Evolutionary conservation across 2,329 filamentous ascomycete genomes (phyloP), one percentile per base, ranked within the genome.

Genomic region (Phialophora macrospora): DNA sequence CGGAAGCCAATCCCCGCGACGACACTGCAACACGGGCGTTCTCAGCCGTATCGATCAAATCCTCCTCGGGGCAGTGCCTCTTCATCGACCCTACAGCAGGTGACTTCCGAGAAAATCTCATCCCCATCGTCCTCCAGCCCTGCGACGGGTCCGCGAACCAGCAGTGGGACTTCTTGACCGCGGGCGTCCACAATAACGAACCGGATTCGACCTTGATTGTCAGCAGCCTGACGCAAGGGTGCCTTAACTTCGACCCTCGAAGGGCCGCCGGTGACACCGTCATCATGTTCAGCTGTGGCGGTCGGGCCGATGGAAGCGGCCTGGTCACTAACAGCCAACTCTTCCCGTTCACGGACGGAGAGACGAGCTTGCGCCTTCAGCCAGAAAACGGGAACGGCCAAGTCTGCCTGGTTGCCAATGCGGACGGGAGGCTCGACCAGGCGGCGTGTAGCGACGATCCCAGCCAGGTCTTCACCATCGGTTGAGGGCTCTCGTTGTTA

Each of bases 221-320:
- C 20, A 67, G 64, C 52, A 60, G 26, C 44, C 55, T 67, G 55
- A 67, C 64, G 4, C 61, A 67, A 44, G 64, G 64, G 9, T 67
- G 64, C 24, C 30, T 67, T 17, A 67, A 67, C 28, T 67, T 67
- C 41, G 64, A 67, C 30, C 61, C 64, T 17, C 44, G 64, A 51
- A 49, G 64, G 28, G 64, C 56, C 2, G 64, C 64, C 3, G 64
- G 61, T 6, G 64, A 67, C 51, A 67, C 64, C 8, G 64, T 58
- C 22, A 67, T 67, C 22, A 64, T 64, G 60, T 67, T 67, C 44
- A 63, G 60, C 46, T 67, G 64, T 51, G 64, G 64, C 9, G 64
- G 64, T 26, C 54, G 64, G n/a, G 64, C 64, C 4, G 64, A 67
- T 28, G 64, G 64, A n/a, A 32, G 61, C 9, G 64, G 64, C 12